phyloP scores from a whole-genome alignment of 495 filamentous ascomycete genomes.

The Lichina pygmaea region DNA sequence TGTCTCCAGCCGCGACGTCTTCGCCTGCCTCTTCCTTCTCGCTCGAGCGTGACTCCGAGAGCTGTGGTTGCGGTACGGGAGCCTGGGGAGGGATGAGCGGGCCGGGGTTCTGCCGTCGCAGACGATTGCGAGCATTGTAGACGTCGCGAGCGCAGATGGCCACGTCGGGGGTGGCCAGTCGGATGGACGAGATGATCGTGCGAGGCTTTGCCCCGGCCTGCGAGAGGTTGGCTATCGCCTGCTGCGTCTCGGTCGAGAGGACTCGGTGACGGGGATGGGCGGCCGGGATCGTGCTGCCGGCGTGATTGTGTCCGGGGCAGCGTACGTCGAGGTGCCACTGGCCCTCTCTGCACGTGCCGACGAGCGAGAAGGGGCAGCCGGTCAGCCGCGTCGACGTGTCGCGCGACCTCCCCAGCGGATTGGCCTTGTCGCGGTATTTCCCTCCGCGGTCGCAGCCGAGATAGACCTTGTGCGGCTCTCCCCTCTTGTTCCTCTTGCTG shows the following conservation, averaged over 20 bases:
- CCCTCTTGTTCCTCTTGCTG: background rate
- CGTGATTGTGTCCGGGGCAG: background rate
- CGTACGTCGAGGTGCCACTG: background rate
- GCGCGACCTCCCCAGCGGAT: background rate
- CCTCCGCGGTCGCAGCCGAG: background rate
- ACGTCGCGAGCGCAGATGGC: too few species aligned
- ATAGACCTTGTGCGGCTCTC: background rate
- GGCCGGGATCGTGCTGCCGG: background rate
- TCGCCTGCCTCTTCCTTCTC: too few species aligned
- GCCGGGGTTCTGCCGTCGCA: too few species aligned
- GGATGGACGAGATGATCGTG: slow-evolving; percentile 1
- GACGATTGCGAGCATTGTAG: too few species aligned
- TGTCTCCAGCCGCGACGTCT: too few species aligned
- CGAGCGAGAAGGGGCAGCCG: background rate
- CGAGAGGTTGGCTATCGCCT: background rate
- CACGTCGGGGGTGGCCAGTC: background rate
- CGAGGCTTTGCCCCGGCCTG: background rate
- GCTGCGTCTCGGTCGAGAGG: background rate
- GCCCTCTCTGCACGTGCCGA: background rate
- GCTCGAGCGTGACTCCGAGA: too few species aligned
- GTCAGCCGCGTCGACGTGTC: background rate
- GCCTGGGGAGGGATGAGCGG: too few species aligned
- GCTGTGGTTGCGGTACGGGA: too few species aligned
- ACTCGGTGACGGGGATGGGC: background rate
- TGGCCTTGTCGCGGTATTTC: background rate